A percentile compares a stretch with the other conserved stretches of the same genome.
Conservation (phyloP, 2,329 filamentous ascomycete species). For the Elsinoe perseae region DNA sequence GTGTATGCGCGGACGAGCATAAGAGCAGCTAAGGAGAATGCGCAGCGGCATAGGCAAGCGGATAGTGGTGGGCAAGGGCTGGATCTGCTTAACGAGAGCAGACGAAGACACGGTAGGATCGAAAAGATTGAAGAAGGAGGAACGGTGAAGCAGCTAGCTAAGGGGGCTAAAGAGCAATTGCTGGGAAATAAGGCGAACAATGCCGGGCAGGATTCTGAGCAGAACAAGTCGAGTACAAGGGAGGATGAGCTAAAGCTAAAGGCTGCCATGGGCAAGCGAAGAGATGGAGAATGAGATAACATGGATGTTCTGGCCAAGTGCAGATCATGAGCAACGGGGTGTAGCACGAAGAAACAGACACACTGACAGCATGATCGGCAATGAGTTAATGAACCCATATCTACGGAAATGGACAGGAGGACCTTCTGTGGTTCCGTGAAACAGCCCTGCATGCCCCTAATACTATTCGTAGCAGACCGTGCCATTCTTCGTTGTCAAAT, state of each 20-base stretch:
- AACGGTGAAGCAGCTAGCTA: conserved; percentile 30
- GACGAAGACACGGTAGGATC: conserved; percentile 45
- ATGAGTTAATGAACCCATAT: background rate
- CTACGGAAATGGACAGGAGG: background rate
- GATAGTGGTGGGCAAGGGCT: conserved; percentile 49
- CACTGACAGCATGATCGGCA: no score
- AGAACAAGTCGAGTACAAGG: conserved; percentile 20
- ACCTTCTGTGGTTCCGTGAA: background rate
- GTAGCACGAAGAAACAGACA: no score
- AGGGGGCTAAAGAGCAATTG: conserved; percentile 24
- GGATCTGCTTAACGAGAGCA: conserved; percentile 45
- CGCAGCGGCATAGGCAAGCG: conserved; percentile 50
- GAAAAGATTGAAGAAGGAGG: conserved; percentile 37
- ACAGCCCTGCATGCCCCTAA: background rate
- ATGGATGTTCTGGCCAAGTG: background rate
- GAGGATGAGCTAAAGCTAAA: conserved; percentile 34
- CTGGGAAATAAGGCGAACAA: conserved; percentile 22
- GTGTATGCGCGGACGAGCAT: conserved; percentile 59
- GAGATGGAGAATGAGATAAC: background rate
- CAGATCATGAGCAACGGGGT: no score
- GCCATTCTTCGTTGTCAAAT: background rate
- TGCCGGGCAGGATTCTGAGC: conserved; percentile 22
- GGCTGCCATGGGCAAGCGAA: conserved; percentile 29
- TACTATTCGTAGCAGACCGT: background rate
- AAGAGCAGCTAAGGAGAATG: conserved; percentile 57